Evolutionary conservation across 2,329 filamentous ascomycete species (phyloP).

Genomic region (Pseudogymnoascus sp.): DNA sequence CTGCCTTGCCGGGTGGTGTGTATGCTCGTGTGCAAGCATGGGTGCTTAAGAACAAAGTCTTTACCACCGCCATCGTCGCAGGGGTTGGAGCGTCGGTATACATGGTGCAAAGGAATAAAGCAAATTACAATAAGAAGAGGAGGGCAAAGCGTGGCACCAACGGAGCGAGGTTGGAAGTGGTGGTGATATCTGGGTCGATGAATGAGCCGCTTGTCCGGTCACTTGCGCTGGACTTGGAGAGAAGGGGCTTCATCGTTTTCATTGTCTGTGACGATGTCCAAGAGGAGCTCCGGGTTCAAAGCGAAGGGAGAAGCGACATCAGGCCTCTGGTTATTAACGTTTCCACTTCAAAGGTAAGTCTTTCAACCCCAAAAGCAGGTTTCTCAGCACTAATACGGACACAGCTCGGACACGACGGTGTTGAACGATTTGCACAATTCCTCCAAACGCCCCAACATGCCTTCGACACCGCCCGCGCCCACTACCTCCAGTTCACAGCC

Average conservation of each 20-base stretch:
- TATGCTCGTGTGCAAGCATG: constrained; percentile 58
- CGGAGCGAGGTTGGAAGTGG: constrained; percentile 79
- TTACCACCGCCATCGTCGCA: constrained; percentile 63
- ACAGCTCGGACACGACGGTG: constrained; percentile 57
- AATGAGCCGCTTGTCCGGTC: constrained; percentile 76
- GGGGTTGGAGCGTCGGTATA: constrained; percentile 59
- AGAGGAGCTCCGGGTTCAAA: constrained; percentile 72
- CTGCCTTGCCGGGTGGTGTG: constrained; percentile 28
- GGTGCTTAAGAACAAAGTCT: constrained; percentile 62
- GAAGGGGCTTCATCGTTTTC: constrained; percentile 88
- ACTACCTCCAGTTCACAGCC: constrained; percentile 68
- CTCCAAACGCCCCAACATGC: constrained; percentile 69
- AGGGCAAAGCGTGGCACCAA: constrained; percentile 72
- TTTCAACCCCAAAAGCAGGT: constrained; percentile 13
- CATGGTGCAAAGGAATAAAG: constrained; percentile 44
- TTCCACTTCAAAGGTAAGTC: constrained; percentile 50
- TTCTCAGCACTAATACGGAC: constrained; percentile 40
- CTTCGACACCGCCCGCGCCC: constrained; percentile 65
- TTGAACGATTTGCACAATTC: constrained; percentile 62
- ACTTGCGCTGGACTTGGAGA: constrained; percentile 77
- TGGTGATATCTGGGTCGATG: constrained; percentile 81
- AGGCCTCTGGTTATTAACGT: constrained; percentile 76
- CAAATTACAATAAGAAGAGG: constrained; percentile 51
- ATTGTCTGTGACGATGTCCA: constrained; percentile 78
- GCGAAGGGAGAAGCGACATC: constrained; percentile 72